Percentiles rank a stretch among this genome's conserved stretches.
Evolutionary conservation across 768 basidiomycete genomes (phyloP).

Genomic region (Boletales sp.): DNA sequence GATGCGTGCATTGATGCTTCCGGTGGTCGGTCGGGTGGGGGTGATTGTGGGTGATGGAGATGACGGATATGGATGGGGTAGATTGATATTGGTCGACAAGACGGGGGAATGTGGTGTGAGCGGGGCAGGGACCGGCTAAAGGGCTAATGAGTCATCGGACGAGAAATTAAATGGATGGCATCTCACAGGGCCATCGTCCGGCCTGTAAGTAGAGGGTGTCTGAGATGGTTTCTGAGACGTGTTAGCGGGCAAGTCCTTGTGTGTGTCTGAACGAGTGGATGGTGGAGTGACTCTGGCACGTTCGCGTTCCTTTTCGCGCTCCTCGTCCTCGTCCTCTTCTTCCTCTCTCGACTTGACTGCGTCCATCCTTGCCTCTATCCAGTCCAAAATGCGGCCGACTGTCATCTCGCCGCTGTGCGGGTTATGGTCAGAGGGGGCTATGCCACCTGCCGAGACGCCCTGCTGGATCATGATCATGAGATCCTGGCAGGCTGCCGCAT

Average conservation of each 20-base stretch:
- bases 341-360: constrained; percentile 72
- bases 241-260: constrained; percentile 20
- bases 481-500: constrained; percentile 77
- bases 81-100: constrained; percentile 15
- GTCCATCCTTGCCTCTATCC: constrained; percentile 78
- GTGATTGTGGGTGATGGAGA: constrained; percentile 30
- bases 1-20: constrained; percentile 18
- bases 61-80: constrained; percentile 11
- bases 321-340: constrained; percentile 81
- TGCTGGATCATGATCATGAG: constrained; percentile 80
- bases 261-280: constrained; percentile 15
- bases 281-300: constrained; percentile 30
- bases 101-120: constrained; percentile 34
- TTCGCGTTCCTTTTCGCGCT: constrained; percentile 54
- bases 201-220: constrained; percentile 12
- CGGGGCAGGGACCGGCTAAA: constrained; percentile 19
- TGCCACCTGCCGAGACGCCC: constrained; percentile 62
- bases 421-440: constrained; percentile 40
- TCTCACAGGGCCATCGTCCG: constrained; percentile 30
- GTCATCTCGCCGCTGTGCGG: constrained; percentile 59
- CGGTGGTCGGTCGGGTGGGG: constrained; percentile 12
- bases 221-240: constrained; percentile 18
- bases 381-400: constrained; percentile 79
- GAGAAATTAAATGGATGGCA: constrained; percentile 1
- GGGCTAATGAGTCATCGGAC: constrained; percentile 4